Base-by-base conservation (phyloP, 2,329 filamentous ascomycete genomes). In the Fusarium sp. region DNA sequence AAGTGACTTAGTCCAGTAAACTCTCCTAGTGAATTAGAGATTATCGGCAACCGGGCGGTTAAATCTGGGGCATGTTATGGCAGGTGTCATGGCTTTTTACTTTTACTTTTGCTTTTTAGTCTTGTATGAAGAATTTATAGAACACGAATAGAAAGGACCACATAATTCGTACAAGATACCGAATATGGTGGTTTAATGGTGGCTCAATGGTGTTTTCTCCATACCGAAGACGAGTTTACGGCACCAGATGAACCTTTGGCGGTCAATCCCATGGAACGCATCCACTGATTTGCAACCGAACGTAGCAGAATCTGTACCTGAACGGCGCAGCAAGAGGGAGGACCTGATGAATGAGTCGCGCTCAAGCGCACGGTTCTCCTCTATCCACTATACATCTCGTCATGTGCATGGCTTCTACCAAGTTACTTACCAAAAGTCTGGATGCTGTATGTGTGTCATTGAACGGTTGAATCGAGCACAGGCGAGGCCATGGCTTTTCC, bases 61-160 rank as follows among this genome's bases (percentile, higher is more conserved):
- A 71, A 71, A 59, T 68, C 64, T 71, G 68, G 68, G 68, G 68
- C 68, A 10, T 23, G 30, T 37, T 37, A 37, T 37, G 34, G 34
- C 34, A 37, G 34, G 34, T n/a, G 55, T 48, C 23, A 25, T 43
- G 40, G 42, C 42, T 42, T 53, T 20, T 27, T 25, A 3, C 49
- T 10, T 63, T 72, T 63, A 3, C 49, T 10, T 63, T 72, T 63
- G 49, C 68, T 69, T 59, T 69, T 59, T 63, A 34, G 32, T 5
- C 28, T 20, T 50, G 34, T 66, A 60, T 66, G 32, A 48, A 53
- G 32, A 53, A 28, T 42, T 25, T 42, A n/a, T 53, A 53, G 23
- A 25, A 41, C 27, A 20, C 21, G 20, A 20, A 51, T 45, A 28
- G 32, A 37, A 58, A 69, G 48, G 51, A 53, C 45, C 45, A 48